phyloP scores from a whole-genome alignment of 306 rosid genomes.

The Acacia crassicarpa region DNA sequence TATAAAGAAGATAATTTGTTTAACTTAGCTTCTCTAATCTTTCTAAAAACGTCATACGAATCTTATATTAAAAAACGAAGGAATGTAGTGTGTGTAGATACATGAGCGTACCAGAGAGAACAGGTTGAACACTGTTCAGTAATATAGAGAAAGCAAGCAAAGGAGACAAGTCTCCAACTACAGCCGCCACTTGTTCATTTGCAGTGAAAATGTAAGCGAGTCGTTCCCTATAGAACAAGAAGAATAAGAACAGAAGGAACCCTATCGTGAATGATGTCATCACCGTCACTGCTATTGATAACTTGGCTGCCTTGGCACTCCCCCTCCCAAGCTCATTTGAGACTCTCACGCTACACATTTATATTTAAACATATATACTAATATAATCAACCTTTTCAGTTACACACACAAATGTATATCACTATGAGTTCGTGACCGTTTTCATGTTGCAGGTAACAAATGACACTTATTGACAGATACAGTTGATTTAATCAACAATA shows the following conservation, averaged over 20 bases:
- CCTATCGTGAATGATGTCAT: constrained; percentile 43
- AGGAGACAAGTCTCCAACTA: constrained; percentile 49
- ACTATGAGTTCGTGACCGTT: background rate
- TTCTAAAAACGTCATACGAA: too few relatives aligned
- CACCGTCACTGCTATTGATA: constrained; percentile 41
- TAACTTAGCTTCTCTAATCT: too few relatives aligned
- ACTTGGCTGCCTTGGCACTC: constrained; percentile 47
- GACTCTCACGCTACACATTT: constrained; percentile 48
- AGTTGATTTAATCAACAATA: background rate
- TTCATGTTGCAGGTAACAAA: background rate
- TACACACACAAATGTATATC: background rate
- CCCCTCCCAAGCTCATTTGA: constrained; percentile 63
- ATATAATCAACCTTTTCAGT: too few relatives aligned
- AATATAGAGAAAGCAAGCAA: constrained; percentile 48
- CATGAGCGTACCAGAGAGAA: constrained; percentile 44
- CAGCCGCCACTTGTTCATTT: constrained; percentile 35
- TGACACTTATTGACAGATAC: background rate
- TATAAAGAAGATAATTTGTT: too few relatives aligned
- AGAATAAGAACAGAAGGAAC: constrained; percentile 36
- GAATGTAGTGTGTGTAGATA: background rate
- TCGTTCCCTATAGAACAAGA: constrained; percentile 42
- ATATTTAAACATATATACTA: background rate
- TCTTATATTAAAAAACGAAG: too few relatives aligned
- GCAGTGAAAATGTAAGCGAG: constrained; percentile 48
- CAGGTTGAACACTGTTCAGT: constrained; percentile 58